These are phyloP conservation scores for Hermanozyma aechmeae DNA, from an alignment of 805 yeast species.

Conservation along the genomic window DNA sequence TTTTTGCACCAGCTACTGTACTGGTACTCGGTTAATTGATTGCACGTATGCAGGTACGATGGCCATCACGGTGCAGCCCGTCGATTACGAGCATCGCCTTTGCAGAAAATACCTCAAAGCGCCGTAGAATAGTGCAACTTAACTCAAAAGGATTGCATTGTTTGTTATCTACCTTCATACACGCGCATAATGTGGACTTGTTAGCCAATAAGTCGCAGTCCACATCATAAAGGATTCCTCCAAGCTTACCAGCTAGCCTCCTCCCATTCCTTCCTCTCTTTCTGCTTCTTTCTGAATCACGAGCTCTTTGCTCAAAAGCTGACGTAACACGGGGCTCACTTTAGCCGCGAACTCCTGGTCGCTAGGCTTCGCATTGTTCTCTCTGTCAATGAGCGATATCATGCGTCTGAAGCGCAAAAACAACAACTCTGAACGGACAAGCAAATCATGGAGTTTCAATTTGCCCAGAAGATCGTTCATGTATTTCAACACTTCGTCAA, in stretches of 20 bases:
- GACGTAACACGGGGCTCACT: slow-evolving; percentile 46
- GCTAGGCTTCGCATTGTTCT: slow-evolving; percentile 10
- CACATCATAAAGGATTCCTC: no score
- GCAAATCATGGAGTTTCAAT: slow-evolving; percentile 63
- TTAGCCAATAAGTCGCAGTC: no score
- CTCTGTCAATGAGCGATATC: slow-evolving; percentile 68
- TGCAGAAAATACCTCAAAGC: not conserved
- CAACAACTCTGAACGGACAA: slow-evolving; percentile 76
- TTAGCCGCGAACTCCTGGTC: slow-evolving; percentile 14
- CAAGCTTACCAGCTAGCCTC: slow-evolving; percentile 18
- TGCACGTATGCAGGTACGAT: not conserved
- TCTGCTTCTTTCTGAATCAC: slow-evolving; percentile 55
- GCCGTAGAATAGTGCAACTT: not conserved
- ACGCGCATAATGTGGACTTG: no score
- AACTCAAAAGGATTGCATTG: not conserved
- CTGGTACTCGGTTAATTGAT: not conserved
- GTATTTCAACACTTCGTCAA: slow-evolving; percentile 88
- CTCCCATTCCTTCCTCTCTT: slow-evolving; percentile 36
- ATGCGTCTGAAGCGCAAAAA: slow-evolving; percentile 75
- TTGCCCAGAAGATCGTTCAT: slow-evolving; percentile 83
- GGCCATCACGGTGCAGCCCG: not conserved
- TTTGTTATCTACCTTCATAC: no score
- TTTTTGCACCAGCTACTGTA: not conserved
- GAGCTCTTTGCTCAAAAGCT: slow-evolving; percentile 49
- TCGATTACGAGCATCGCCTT: not conserved